Evolutionary conservation across 2,329 filamentous ascomycete species (phyloP), one percentile per base, ranked within the genome.

Genomic region (Rutstroemia sydowiana): DNA sequence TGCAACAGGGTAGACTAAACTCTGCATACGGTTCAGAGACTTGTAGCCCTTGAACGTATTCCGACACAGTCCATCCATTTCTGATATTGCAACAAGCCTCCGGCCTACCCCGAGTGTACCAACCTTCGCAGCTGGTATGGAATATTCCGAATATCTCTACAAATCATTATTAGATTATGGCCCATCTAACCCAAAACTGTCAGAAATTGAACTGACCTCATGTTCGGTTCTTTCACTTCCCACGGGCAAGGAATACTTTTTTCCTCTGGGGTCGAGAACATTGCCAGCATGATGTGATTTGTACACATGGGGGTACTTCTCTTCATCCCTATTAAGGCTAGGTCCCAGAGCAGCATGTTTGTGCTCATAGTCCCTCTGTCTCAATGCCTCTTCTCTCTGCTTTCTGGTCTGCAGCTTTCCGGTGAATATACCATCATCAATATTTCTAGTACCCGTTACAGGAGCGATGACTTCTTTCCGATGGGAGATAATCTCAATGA

Each of bases 41-140:
- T 91, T 92, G 74, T 98, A 98, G 0, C 91, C 91, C 65, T 85
- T 88, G 73, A 98, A 98, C 0, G 93, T 98, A n/a, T 80, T 82
- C 55, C 82, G 79, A 62, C 93, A 98, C 26, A 98, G 75, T 0
- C 88, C 89, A 67, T 98, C 93, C 73, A 98, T 77, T 3, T 90
- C 86, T 6, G 78, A 74, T 54, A 98, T 92, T 30, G 82, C 73
- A 18, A 98, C 74, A 13, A 97, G 77, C 62, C 81, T 88, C 62
- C 87, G 86, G 4, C 85, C 83, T 1, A 75, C 78, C 13, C 80
- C 85, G 13, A 95, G 74, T 0, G 77, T 82, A 1, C 90, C 91
- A 32, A 92, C 84, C 59, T 83, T 84, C 0, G 84, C 79, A 1
- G 93, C 91, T 0, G 95, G 95, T 23, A 98, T 86, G 23, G 75